Evolutionary conservation across 2,329 filamentous ascomycete genomes (phyloP).

Genomic region (Botrytis tulipae): DNA sequence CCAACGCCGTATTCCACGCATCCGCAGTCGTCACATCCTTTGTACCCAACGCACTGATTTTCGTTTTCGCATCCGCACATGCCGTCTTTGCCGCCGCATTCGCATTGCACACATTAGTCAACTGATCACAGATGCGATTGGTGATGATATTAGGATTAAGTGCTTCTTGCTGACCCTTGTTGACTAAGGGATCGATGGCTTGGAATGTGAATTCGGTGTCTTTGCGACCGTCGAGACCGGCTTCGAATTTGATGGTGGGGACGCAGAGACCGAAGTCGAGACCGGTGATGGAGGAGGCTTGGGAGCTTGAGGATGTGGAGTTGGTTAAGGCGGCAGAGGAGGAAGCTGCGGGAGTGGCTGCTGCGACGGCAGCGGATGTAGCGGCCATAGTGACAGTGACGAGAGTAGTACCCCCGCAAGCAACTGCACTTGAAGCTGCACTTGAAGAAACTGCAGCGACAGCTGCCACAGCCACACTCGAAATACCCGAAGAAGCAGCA

Average conservation of each 20-base stretch:
- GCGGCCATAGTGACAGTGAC: slow-evolving; percentile 22
- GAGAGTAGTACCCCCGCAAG: slow-evolving; percentile 27
- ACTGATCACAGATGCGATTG: slow-evolving; percentile 68
- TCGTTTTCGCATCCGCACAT: slow-evolving; percentile 52
- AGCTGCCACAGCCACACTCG: slow-evolving; percentile 21
- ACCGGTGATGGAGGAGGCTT: slow-evolving; percentile 37
- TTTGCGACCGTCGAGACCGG: slow-evolving; percentile 50
- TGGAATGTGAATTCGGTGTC: slow-evolving; percentile 66
- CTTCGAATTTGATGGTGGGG: slow-evolving; percentile 56
- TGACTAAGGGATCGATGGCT: slow-evolving; percentile 59
- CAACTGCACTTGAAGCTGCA: slow-evolving; percentile 18
- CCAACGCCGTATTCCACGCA: slow-evolving; percentile 43
- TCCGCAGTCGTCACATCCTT: slow-evolving; percentile 49
- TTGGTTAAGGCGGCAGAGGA: neutral
- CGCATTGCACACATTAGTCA: slow-evolving; percentile 64
- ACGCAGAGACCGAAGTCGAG: slow-evolving; percentile 51
- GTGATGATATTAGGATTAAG: slow-evolving; percentile 73
- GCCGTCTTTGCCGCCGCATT: slow-evolving; percentile 56
- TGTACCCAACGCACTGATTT: slow-evolving; percentile 50
- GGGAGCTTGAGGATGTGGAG: slow-evolving; percentile 25
- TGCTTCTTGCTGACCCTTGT: slow-evolving; percentile 62
- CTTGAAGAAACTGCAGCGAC: slow-evolving; percentile 24
- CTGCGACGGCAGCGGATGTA: no score
- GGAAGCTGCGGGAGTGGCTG: neutral
- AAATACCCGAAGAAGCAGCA: neutral